A percentile compares a stretch with the other conserved stretches of the same genome.
phyloP scores from a whole-genome alignment of 306 rosid species.

The Cucumis hystrix region DNA sequence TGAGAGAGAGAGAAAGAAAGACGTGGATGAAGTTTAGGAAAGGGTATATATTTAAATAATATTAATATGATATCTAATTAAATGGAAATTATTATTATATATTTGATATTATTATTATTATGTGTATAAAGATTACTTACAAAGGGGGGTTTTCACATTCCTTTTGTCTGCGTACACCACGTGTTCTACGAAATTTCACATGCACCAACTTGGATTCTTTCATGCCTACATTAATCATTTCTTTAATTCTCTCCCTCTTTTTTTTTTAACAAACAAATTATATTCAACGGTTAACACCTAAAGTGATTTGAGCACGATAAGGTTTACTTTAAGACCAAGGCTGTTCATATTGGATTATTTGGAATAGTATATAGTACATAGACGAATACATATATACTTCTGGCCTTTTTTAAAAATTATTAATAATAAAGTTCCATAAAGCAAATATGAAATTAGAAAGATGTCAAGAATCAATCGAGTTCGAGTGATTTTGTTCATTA shows the following conservation, averaged over 20 bases:
- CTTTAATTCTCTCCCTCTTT: neutral
- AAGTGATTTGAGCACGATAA: neutral
- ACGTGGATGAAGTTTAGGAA: neutral
- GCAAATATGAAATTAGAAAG: neutral
- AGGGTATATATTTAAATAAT: too few species aligned
- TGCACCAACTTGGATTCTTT: slow-evolving; percentile 9
- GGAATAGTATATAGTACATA: neutral
- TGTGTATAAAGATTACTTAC: slow-evolving; percentile 1
- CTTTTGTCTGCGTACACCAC: slow-evolving; percentile 9
- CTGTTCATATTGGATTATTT: neutral
- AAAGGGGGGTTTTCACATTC: slow-evolving; percentile 6
- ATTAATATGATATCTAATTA: neutral
- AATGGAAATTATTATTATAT: neutral
- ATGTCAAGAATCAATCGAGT: neutral
- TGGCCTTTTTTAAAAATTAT: too few species aligned
- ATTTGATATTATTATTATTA: neutral
- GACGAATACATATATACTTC: too few species aligned
- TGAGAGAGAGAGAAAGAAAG: neutral
- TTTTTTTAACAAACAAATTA: neutral
- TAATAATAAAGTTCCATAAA: neutral
- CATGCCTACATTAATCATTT: neutral
- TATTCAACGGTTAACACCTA: neutral
- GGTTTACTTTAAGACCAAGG: neutral
- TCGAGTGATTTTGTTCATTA: neutral
- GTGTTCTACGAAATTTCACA: neutral